Percentiles rank a stretch among this genome's conserved stretches.
phyloP scores from a whole-genome alignment of 2,329 filamentous ascomycete genomes.

The Diplodia sapinea region DNA sequence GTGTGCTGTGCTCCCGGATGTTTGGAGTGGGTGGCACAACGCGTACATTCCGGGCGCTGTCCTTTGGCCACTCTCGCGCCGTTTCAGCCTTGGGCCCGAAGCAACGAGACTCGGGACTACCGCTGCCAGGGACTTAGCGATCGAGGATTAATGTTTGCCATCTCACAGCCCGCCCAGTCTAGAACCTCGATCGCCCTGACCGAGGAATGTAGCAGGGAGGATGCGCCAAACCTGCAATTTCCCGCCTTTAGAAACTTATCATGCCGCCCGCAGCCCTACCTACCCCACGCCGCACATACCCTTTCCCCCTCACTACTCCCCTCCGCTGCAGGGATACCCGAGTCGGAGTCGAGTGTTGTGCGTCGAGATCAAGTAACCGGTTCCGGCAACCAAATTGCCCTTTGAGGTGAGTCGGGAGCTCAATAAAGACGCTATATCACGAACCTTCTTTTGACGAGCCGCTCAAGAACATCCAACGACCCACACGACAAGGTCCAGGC shows the following conservation, averaged over 20 bases:
- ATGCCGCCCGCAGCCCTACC: background rate
- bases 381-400: constrained; percentile 1
- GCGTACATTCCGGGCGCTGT: constrained; percentile 25
- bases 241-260: background rate
- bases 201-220: constrained; percentile 24
- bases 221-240: constrained; percentile 18
- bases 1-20: constrained; percentile 7
- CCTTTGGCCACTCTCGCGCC: background rate
- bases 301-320: background rate
- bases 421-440: background rate
- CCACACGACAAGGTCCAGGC: no score
- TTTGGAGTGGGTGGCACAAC: constrained; percentile 26
- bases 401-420: background rate
- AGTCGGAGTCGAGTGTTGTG: background rate
- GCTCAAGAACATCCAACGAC: no score
- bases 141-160: constrained; percentile 20
- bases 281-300: background rate
- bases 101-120: constrained; percentile 7
- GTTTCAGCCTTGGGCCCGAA: constrained; percentile 26
- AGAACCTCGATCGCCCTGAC: constrained; percentile 1
- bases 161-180: constrained; percentile 18
- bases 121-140: constrained; percentile 10
- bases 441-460: background rate
- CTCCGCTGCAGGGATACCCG: background rate
- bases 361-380: background rate